phyloP scores from a whole-genome alignment of 352 stramenopile genomes.

The Aphanomyces cochlioides region DNA sequence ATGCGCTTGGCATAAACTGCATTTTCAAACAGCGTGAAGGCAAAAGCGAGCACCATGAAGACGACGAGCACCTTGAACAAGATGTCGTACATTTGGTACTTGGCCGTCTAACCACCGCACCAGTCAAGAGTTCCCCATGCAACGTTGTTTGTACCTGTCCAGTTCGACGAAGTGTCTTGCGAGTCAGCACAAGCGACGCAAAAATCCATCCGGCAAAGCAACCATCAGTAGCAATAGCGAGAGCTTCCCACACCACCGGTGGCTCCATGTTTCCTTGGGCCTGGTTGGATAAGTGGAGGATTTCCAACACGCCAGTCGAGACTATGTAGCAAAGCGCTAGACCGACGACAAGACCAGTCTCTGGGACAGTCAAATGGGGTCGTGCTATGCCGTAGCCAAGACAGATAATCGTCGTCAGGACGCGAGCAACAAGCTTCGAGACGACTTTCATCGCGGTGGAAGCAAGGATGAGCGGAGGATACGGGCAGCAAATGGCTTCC shows the following conservation, averaged over 20 bases:
- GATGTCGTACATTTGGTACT: slow-evolving; percentile 68
- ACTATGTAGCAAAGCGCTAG: slow-evolving; percentile 80
- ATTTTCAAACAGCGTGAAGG: slow-evolving; percentile 70
- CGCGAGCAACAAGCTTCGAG: slow-evolving; percentile 64
- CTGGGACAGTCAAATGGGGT: slow-evolving; percentile 61
- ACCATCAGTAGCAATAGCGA: slow-evolving; percentile 71
- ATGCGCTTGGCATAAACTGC: slow-evolving; percentile 72
- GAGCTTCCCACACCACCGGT: slow-evolving; percentile 66
- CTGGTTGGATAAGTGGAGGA: slow-evolving; percentile 76
- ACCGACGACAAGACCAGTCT: slow-evolving; percentile 69
- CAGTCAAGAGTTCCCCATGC: slow-evolving; percentile 1
- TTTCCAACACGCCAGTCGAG: slow-evolving; percentile 65
- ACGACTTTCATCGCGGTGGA: slow-evolving; percentile 71
- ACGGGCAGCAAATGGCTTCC: slow-evolving; percentile 71
- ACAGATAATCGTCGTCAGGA: slow-evolving; percentile 72
- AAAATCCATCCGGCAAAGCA: slow-evolving; percentile 88
- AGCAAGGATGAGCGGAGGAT: slow-evolving; percentile 59
- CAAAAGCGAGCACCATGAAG: slow-evolving; percentile 68
- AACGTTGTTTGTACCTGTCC: slow-evolving; percentile 46
- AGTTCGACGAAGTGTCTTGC: slow-evolving; percentile 73
- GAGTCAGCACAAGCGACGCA: slow-evolving; percentile 65
- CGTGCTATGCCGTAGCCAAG: slow-evolving; percentile 79
- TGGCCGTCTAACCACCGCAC: slow-evolving; percentile 47
- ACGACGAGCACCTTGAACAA: slow-evolving; percentile 52
- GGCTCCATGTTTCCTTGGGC: slow-evolving; percentile 59